Percentiles rank a stretch among this genome's conserved stretches.
Evolutionary conservation across 495 filamentous ascomycete genomes (phyloP).

Genomic region (Bryoglossum gracile): DNA sequence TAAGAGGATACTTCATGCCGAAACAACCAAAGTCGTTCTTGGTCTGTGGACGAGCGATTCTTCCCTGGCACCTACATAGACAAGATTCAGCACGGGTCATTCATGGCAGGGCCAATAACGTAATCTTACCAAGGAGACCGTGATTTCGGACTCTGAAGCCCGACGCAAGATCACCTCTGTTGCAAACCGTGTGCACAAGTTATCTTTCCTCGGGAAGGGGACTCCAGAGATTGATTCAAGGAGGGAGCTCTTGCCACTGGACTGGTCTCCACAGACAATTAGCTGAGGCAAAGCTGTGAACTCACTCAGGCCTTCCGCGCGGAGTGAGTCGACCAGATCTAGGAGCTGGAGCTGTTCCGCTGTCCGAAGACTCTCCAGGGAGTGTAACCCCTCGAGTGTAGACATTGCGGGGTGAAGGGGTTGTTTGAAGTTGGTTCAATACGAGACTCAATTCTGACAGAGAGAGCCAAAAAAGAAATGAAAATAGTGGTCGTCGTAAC

Average conservation of each 20-base stretch:
- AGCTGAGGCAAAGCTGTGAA: slow-evolving; percentile 57
- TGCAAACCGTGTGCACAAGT: slow-evolving; percentile 60
- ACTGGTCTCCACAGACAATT: slow-evolving; percentile 68
- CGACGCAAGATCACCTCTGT: slow-evolving; percentile 40
- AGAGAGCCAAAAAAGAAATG: too few species aligned
- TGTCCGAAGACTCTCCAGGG: slow-evolving; percentile 11
- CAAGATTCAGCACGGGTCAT: too few species aligned
- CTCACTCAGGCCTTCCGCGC: slow-evolving; percentile 36
- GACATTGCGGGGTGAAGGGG: too few species aligned
- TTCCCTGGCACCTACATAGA: slow-evolving; percentile 4
- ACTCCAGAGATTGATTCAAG: slow-evolving; percentile 67
- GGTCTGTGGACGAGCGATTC: background rate
- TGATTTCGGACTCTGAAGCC: background rate
- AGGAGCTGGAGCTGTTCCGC: slow-evolving; percentile 26
- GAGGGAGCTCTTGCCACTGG: slow-evolving; percentile 66
- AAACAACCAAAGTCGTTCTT: background rate
- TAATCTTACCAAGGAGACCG: slow-evolving; percentile 3
- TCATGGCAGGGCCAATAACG: too few species aligned
- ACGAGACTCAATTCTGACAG: too few species aligned
- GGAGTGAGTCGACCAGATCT: slow-evolving; percentile 43
- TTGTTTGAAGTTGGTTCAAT: too few species aligned
- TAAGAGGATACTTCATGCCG: slow-evolving; percentile 1
- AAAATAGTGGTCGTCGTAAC: too few species aligned
- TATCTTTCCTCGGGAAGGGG: slow-evolving; percentile 57
- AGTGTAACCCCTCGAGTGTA: slow-evolving; percentile 3